Conservation (phyloP, 2,329 filamentous ascomycete species). For the Zarea fungicola region DNA sequence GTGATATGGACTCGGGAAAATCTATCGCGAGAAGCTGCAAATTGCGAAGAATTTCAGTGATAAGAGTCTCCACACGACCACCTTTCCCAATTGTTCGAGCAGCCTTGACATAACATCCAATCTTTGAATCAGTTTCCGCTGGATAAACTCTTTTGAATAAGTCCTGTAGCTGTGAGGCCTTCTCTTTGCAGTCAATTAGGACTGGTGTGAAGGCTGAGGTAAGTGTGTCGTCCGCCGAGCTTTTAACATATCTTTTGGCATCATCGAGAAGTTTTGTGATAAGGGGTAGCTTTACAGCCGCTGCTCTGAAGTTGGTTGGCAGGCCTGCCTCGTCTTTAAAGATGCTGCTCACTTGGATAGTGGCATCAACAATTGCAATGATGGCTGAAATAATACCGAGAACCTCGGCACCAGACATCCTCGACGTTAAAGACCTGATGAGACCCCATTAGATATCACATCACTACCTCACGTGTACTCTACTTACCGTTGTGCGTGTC, state of each 20-base stretch:
- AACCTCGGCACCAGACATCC: slow-evolving; percentile 18
- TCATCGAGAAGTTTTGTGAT: slow-evolving; percentile 19
- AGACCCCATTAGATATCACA: background rate
- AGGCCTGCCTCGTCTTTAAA: slow-evolving; percentile 19
- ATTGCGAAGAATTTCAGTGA: slow-evolving; percentile 23
- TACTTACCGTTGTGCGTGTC: background rate
- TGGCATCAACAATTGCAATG: slow-evolving; percentile 23
- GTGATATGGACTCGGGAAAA: slow-evolving; percentile 1
- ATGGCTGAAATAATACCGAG: slow-evolving; percentile 23
- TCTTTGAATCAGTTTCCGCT: slow-evolving; percentile 12
- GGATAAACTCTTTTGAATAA: slow-evolving; percentile 18
- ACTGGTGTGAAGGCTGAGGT: slow-evolving; percentile 12
- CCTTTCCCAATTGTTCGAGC: slow-evolving; percentile 20
- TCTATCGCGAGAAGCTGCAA: slow-evolving; percentile 20
- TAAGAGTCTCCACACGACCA: slow-evolving; percentile 21
- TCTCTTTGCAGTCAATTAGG: slow-evolving; percentile 20
- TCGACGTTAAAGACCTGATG: background rate
- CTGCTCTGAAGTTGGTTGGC: slow-evolving; percentile 22
- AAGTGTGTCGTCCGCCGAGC: slow-evolving; percentile 2
- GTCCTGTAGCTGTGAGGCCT: slow-evolving; percentile 17
- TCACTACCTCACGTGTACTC: background rate
- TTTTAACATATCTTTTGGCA: background rate
- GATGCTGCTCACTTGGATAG: slow-evolving; percentile 22
- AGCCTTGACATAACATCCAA: slow-evolving; percentile 19
- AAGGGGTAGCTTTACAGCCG: slow-evolving; percentile 21